These are phyloP conservation scores for Aspergillus sp. DNA, from an alignment of 2,329 filamentous ascomycete species.

Conservation along the genomic window DNA sequence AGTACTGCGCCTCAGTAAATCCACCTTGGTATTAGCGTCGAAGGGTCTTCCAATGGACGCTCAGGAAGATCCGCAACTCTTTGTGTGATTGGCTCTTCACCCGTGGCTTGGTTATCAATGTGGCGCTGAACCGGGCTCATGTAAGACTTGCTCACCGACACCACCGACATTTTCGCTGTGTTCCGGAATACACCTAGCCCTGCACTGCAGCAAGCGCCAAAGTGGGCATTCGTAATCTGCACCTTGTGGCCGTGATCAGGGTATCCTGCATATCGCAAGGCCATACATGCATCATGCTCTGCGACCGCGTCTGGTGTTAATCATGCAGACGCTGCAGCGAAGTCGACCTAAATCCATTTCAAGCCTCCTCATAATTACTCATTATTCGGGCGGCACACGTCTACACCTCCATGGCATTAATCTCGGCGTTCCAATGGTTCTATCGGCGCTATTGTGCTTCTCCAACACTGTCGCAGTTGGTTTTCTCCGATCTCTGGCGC, in stretches of 20 bases:
- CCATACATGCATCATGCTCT: slow-evolving; percentile 8
- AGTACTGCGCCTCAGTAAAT: slow-evolving; percentile 19
- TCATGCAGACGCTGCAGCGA: neutral
- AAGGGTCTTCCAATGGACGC: slow-evolving; percentile 19
- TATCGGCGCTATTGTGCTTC: neutral
- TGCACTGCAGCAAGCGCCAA: too few species aligned
- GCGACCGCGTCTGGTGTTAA: neutral
- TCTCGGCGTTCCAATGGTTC: neutral
- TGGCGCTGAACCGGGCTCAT: slow-evolving; percentile 16
- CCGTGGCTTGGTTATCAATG: slow-evolving; percentile 21
- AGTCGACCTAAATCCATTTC: neutral
- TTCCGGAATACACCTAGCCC: slow-evolving; percentile 15
- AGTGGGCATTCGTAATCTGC: slow-evolving; percentile 7
- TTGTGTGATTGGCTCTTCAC: slow-evolving; percentile 16
- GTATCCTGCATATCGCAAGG: neutral
- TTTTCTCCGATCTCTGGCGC: neutral
- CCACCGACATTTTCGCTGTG: neutral
- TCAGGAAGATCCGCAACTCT: slow-evolving; percentile 17
- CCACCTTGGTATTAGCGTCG: slow-evolving; percentile 10
- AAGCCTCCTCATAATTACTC: neutral
- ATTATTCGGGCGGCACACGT: neutral
- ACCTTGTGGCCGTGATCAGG: slow-evolving; percentile 3
- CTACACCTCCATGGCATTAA: neutral
- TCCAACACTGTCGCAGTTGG: neutral
- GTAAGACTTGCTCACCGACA: slow-evolving; percentile 20